Evolutionary conservation across 768 basidiomycete genomes (phyloP), one percentile per base, ranked within the genome.

Genomic region (Phylloporus sp.): DNA sequence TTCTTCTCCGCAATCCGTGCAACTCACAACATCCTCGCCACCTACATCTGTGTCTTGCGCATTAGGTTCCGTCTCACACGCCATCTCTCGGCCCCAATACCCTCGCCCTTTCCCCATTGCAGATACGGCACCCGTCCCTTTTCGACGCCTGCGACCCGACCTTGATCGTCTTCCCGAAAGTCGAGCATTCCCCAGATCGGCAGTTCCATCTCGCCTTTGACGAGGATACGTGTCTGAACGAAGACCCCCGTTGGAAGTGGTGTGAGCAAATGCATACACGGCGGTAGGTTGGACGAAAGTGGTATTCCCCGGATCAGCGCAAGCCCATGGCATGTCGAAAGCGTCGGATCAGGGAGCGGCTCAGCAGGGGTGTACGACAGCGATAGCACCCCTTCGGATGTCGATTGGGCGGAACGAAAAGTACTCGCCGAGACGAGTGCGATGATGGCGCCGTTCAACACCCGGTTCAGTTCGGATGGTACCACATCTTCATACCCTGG

Each of bases 111-210:
- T 0, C 85, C 84, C 83, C 85, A 87, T 59, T 86, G 85, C 65
- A 95, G 68, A 70, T 81, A 95, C n/a, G 94, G 85, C 18, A 83
- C 76, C 4, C 71, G 81, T 7, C 76, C 80, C 61, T 74, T 81
- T 13, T 78, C 76, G 15, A 74, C 66, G 1, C 77, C 78, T 6
- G 81, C 80, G 6, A 84, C 72, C 20, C 49, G 54, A 0, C 78
- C 73, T 6, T 62, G 58, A 7, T 70, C 74, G 22, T 59, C 69
- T 9, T 66, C 67, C 23, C 73, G 69, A 66, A 83, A 86, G 66
- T 95, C 92, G 45, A 97, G 72, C 85, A 92, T 82, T 0, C 87
- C 92, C 83, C 87, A 88, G 1, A 93, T 73, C 0, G 94, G 94
- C 0, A 97, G 69, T 66, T 95, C 92, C 60, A 94, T 73, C 63